phyloP scores from a whole-genome alignment of 169 alveolate genomes.

The Toxoplasma gondii region DNA sequence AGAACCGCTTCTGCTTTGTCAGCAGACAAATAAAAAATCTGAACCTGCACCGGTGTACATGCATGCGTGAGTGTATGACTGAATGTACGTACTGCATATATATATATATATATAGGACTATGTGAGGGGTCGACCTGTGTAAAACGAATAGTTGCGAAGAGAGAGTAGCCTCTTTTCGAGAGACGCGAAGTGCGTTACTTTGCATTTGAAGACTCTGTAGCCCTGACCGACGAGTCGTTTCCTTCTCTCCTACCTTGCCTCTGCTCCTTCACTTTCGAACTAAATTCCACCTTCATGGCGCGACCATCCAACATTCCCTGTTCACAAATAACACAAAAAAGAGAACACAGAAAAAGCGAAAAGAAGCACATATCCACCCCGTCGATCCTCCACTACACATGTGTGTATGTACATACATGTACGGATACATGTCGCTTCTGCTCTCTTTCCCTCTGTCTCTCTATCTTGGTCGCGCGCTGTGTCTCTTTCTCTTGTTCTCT shows the following conservation, averaged over 20 bases:
- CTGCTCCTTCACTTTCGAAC: background rate
- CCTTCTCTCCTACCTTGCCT: background rate
- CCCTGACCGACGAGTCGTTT: background rate
- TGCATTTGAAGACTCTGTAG: no score
- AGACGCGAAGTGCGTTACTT: no score
- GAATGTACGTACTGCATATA: background rate
- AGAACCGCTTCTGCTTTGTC: no score
- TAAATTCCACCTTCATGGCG: constrained; percentile 11
- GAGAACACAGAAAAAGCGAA: background rate
- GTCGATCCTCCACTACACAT: no score
- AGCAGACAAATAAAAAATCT: no score
- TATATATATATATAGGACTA: background rate
- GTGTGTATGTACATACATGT: no score
- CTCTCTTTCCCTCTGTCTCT: no score
- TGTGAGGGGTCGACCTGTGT: background rate
- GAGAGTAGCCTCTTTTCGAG: no score
- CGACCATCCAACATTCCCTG: constrained; percentile 36
- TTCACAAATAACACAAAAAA: background rate
- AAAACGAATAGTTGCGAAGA: background rate
- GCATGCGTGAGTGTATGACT: background rate
- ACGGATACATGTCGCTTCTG: background rate
- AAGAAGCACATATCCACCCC: no score
- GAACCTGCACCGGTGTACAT: no score
- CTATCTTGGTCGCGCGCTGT: no score
- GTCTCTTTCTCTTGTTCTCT: no score